Evolutionary conservation across 1,284 basidiomycete genomes (phyloP).

Genomic region (Rhodotorula sp.): DNA sequence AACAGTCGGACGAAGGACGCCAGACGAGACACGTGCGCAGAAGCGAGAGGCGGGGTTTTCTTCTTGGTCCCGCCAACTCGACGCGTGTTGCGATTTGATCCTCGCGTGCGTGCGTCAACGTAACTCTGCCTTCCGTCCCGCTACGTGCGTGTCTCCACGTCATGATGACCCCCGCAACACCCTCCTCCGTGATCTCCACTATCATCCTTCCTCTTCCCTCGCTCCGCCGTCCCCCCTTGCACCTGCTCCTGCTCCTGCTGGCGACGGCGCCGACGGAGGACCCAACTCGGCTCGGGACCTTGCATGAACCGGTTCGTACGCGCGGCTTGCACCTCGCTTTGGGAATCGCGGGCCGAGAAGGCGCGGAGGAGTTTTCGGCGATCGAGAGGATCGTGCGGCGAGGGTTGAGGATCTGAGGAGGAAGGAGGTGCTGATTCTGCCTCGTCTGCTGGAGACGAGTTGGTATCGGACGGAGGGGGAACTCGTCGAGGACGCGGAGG

Average conservation of each 20-base stretch:
- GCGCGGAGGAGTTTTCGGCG: conserved; percentile 17
- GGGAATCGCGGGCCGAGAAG: conserved; percentile 1
- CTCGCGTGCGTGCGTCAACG: too few species aligned
- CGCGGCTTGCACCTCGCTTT: neutral
- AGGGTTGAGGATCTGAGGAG: neutral
- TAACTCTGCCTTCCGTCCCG: too few species aligned
- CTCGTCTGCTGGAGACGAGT: neutral
- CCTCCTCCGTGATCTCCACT: too few species aligned
- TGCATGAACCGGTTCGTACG: conserved; percentile 30
- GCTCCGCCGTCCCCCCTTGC: neutral
- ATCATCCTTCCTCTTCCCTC: neutral
- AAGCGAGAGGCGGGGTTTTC: too few species aligned
- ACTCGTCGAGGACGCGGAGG: neutral
- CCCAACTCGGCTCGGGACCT: conserved; percentile 35
- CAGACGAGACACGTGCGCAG: too few species aligned
- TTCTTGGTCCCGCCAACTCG: too few species aligned
- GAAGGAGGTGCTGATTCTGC: neutral
- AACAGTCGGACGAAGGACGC: too few species aligned
- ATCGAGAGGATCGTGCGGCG: neutral
- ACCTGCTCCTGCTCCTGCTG: neutral
- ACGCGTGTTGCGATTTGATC: too few species aligned
- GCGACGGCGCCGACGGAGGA: neutral
- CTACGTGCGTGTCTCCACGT: too few species aligned
- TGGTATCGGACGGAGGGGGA: neutral
- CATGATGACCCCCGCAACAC: too few species aligned